phyloP scores from a whole-genome alignment of 331 rosid species.

The Phaseolus coccineus region DNA sequence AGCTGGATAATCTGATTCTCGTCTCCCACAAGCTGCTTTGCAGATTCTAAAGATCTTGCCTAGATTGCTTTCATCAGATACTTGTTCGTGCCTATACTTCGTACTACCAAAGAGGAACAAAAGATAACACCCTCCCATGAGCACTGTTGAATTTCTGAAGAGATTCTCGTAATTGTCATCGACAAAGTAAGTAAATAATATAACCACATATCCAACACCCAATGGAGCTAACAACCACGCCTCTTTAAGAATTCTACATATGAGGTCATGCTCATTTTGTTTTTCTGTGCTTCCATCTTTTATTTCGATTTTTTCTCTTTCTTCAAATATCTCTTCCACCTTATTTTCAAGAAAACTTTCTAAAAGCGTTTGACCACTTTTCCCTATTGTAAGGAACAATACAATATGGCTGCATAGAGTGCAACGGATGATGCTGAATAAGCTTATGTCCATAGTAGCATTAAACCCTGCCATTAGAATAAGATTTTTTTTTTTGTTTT shows the following conservation, averaged over 20 bases:
- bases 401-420: background rate
- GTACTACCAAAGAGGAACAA: background rate
- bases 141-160: background rate
- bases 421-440: background rate
- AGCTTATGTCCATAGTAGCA: background rate
- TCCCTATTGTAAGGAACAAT: background rate
- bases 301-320: background rate
- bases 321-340: background rate
- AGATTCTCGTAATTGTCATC: accelerated
- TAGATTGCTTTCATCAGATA: background rate
- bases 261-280: background rate
- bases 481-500: background rate
- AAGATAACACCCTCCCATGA: background rate
- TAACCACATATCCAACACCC: background rate
- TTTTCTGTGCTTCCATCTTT: background rate
- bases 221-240: background rate
- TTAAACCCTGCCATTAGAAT: conserved; percentile 3
- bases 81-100: background rate
- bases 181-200: background rate
- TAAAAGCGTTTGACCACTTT: background rate
- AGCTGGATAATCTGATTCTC: background rate
- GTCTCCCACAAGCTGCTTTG: background rate
- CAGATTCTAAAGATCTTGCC: background rate
- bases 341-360: background rate
- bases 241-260: too few species aligned